Evolutionary conservation across 2,329 filamentous ascomycete genomes (phyloP), one percentile per base, ranked within the genome.

Genomic region (Phyllosticta citrichinensis): DNA sequence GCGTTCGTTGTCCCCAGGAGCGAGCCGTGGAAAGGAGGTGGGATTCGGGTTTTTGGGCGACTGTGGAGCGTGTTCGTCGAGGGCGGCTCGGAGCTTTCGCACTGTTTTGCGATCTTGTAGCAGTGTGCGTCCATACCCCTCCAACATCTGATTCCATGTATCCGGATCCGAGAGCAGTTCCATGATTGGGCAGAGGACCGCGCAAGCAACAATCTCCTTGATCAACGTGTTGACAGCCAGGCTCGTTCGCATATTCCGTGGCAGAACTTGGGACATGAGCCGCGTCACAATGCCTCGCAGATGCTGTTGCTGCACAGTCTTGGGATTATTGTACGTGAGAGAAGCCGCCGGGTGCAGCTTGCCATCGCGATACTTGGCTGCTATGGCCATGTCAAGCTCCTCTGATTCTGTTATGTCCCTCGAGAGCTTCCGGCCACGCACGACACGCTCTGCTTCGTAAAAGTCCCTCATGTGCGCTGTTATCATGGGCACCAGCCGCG

Each of bases 81-180:
- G 79, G 9, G 93, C 94, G 50, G 91, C 93, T 60, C 94, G 86
- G 59, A 99, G 82, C 72, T 91, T 96, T 61, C 89, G 87, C 50
- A 99, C 93, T 0, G 92, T 97, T 64, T 96, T 97, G 47, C 95
- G 85, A 72, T 99, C 95, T 73, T 97, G 94, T 52, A 99, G 80
- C 78, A 96, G 87, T 25, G 88, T 87, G 56, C 89, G 86, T 19
- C 91, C 88, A 74, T 88, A 91, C 61, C 87, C 92, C 74, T 97
- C 93, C 81, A 97, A 91, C 63, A 96, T 75, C 73, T 97, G 92
- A 69, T 99, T 97, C 93, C 93, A 99, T 9, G 88, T 96, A 76
- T 99, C 95, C 1, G 95, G 92, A 67, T 99, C 93, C 5, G 89
- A 84, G 19, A 99, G 78, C 64, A 91, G 79, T 67, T 87, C 85